These are phyloP conservation scores for Nephelium lappaceum DNA, from an alignment of 345 rosid species.

Conservation along the genomic window DNA sequence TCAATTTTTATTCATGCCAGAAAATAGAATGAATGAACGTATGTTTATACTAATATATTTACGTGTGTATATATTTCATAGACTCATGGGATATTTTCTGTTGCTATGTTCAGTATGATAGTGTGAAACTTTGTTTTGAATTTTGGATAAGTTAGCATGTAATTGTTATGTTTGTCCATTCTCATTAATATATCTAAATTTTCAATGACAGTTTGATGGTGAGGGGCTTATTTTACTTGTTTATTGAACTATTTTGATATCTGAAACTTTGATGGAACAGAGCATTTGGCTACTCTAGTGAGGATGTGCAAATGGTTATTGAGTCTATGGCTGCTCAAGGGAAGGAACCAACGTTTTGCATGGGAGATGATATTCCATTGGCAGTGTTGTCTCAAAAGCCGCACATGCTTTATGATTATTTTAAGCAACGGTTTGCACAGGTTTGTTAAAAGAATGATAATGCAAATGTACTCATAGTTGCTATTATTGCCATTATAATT, in stretches of 20 bases:
- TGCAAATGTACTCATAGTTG: not conserved
- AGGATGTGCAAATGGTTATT: slow-evolving; percentile 99
- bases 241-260: slow-evolving; percentile 12
- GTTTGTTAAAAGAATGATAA: slow-evolving; percentile 36
- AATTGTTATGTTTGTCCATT: not conserved
- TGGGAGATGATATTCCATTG: slow-evolving; percentile 94
- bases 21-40: not conserved
- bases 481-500: not conserved
- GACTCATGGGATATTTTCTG: not conserved
- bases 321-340: slow-evolving; percentile 97
- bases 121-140: not conserved
- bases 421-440: slow-evolving; percentile 99
- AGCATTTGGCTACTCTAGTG: slow-evolving; percentile 98
- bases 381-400: slow-evolving; percentile 86
- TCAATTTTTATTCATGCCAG: not conserved
- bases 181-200: not conserved
- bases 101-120: not conserved
- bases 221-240: not conserved
- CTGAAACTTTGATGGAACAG: slow-evolving; percentile 45
- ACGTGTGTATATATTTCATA: not conserved
- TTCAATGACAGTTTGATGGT: not conserved
- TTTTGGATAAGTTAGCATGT: not conserved
- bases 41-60: not conserved
- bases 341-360: slow-evolving; percentile 97
- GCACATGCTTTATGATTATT: slow-evolving; percentile 95